Base-by-base conservation (phyloP, 2,329 filamentous ascomycete species). In the Venturia pyrina region DNA sequence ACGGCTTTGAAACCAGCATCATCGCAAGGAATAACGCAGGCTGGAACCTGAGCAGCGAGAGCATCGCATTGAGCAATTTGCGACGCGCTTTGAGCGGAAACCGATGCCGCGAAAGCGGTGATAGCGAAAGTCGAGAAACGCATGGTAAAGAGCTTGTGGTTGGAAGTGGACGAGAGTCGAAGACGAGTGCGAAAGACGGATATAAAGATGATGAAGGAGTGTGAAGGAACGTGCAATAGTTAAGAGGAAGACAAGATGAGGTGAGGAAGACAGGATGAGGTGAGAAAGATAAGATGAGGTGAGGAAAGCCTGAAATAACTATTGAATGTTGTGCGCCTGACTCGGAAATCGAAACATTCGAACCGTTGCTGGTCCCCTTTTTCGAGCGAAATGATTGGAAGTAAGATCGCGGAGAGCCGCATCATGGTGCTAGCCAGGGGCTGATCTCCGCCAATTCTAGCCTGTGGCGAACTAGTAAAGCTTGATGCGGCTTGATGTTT, bases 21-120 rank as follows among this genome's bases (percentile, higher is more conserved):
- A 28, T 62, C 60, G 60, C 60, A 62, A 11, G 60, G 60, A 34
- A 62, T 10, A 62, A 17, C 60, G 17, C 60, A 62, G 19, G 60
- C 40, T 44, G 60, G 60, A n/a, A 62, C 41, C 15, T 62, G 60
- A 62, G 60, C 60, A 2, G 60, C 60, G 10, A 62, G 40, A 19
- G 60, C 60, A 62, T 43, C 60, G 13, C 40, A 43, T n/a, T 34
- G 24, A 17, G 60, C 60, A 28, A 44, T 44, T 48, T 62, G 60
- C 11, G 60, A 62, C 28, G 60, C 60, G 21, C 40, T 62, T n/a
- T 62, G 60, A 32, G 60, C 60, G 60, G 60, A 21, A 24, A 43
- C 40, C 10, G 60, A 59, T 19, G 15, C 53, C 53, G 28, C 53
- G 32, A 59, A n/a, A 37, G 53, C 32, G 32, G 32, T 59, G 4